phyloP scores from a whole-genome alignment of 805 yeast genomes.

The Cyberlindnera japonica region DNA sequence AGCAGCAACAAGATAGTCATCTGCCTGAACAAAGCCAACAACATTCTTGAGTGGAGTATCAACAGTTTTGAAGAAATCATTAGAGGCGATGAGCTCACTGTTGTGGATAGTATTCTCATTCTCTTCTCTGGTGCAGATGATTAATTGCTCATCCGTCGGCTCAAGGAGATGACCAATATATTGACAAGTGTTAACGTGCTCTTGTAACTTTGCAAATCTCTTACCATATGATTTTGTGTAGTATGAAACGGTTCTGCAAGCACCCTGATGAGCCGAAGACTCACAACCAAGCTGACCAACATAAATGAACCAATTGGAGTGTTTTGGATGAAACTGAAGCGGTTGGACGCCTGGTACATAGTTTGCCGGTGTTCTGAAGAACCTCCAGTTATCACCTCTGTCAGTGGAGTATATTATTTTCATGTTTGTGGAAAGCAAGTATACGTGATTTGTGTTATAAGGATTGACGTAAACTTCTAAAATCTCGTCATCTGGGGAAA shows the following conservation, averaged over 20 bases:
- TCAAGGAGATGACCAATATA: conserved; percentile 57
- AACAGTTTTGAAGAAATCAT: conserved; percentile 26
- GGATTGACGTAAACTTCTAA: conserved; percentile 60
- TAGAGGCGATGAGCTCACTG: conserved; percentile 30
- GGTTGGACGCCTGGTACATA: conserved; percentile 52
- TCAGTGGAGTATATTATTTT: conserved; percentile 57
- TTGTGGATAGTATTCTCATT: conserved; percentile 30
- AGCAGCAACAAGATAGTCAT: conserved; percentile 74
- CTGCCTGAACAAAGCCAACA: conserved; percentile 70
- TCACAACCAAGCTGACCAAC: conserved; percentile 59
- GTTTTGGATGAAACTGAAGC: conserved; percentile 59
- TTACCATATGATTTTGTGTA: conserved; percentile 67
- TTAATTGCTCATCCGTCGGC: conserved; percentile 44
- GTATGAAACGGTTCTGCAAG: conserved; percentile 57
- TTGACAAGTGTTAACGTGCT: conserved; percentile 57
- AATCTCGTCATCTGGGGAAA: conserved; percentile 38
- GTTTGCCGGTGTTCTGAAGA: conserved; percentile 43
- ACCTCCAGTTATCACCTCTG: conserved; percentile 50
- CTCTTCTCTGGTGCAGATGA: conserved; percentile 58
- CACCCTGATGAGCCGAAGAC: conserved; percentile 17
- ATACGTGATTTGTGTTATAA: conserved; percentile 47
- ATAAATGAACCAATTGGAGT: conserved; percentile 60
- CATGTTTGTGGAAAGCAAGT: conserved; percentile 23
- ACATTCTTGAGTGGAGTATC: conserved; percentile 49
- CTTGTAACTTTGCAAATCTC: conserved; percentile 51